Evolutionary conservation across 768 basidiomycete genomes (phyloP).

Genomic region (Russula griseocarnosa): DNA sequence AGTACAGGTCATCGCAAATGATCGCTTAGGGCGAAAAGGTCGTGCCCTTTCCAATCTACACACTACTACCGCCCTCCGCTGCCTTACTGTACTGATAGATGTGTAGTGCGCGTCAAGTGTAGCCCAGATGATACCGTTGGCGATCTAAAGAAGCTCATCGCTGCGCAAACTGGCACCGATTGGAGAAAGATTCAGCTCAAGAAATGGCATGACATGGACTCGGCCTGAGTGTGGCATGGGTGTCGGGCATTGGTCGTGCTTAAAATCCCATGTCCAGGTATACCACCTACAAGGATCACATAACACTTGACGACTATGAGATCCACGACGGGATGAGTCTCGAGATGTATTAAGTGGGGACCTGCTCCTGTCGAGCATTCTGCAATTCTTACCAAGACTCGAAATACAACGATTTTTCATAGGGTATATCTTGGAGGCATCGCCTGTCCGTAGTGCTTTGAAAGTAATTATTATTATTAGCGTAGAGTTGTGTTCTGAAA

Average conservation of each 20-base stretch:
- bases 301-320: slow-evolving; percentile 88
- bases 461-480: too few relatives aligned
- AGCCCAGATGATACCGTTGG: slow-evolving; percentile 94
- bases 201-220: slow-evolving; percentile 71
- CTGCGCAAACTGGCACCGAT: slow-evolving; percentile 91
- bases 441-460: too few relatives aligned
- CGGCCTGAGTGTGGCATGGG: too few relatives aligned
- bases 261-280: slow-evolving; percentile 54
- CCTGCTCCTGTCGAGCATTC: neutral
- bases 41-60: slow-evolving; percentile 27
- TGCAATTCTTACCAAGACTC: neutral
- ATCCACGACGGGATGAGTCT: slow-evolving; percentile 91
- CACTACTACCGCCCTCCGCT: neutral
- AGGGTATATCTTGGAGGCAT: too few relatives aligned
- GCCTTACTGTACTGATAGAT: slow-evolving; percentile 8
- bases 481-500: too few relatives aligned
- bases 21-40: slow-evolving; percentile 94
- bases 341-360: slow-evolving; percentile 73
- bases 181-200: slow-evolving; percentile 83
- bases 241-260: neutral
- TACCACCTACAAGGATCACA: slow-evolving; percentile 93
- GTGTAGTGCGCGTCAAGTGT: slow-evolving; percentile 89
- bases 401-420: too few relatives aligned
- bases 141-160: slow-evolving; percentile 95
- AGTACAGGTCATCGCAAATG: slow-evolving; percentile 84